Evolutionary conservation across 768 basidiomycete species (phyloP).

Genomic region (Boletellus ananiceps): DNA sequence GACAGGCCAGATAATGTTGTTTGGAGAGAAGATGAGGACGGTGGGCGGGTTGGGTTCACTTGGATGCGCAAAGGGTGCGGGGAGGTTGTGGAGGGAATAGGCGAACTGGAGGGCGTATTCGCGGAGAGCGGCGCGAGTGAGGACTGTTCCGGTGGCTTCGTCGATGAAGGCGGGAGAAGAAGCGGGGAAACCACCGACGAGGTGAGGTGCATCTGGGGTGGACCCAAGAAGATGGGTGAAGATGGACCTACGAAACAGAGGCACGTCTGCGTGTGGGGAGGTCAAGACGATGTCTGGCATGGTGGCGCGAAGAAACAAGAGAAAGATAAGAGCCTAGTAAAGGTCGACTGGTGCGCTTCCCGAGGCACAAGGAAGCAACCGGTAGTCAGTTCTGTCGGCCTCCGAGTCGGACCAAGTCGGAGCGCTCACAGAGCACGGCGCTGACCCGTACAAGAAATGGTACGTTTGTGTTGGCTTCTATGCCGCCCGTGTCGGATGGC

Average conservation of each 20-base stretch:
- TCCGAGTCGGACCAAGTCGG: no score
- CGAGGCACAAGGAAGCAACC: no score
- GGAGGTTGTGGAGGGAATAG: slow-evolving; percentile 49
- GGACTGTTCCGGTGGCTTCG: slow-evolving; percentile 48
- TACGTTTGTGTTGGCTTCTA: no score
- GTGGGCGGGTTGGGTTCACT: slow-evolving; percentile 42
- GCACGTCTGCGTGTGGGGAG: slow-evolving; percentile 19
- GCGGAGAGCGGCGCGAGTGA: slow-evolving; percentile 54
- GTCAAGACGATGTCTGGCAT: slow-evolving; percentile 20
- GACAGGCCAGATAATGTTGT: slow-evolving; percentile 56
- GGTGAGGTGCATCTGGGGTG: slow-evolving; percentile 11
- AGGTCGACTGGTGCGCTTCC: no score
- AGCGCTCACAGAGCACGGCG: no score
- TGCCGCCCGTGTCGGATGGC: no score
- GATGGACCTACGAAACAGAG: slow-evolving; percentile 24
- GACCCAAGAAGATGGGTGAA: slow-evolving; percentile 29
- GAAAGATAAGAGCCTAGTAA: no score
- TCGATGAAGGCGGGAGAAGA: slow-evolving; percentile 60
- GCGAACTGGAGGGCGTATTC: slow-evolving; percentile 53
- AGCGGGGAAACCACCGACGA: slow-evolving; percentile 42
- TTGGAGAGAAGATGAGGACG: slow-evolving; percentile 64
- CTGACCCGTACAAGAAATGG: no score
- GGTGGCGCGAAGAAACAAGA: neutral
- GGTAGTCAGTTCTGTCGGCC: no score
- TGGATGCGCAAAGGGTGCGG: slow-evolving; percentile 41